Evolutionary conservation across 768 basidiomycete genomes (phyloP), one percentile per base, ranked within the genome.

Genomic region (Pholiota molesta): DNA sequence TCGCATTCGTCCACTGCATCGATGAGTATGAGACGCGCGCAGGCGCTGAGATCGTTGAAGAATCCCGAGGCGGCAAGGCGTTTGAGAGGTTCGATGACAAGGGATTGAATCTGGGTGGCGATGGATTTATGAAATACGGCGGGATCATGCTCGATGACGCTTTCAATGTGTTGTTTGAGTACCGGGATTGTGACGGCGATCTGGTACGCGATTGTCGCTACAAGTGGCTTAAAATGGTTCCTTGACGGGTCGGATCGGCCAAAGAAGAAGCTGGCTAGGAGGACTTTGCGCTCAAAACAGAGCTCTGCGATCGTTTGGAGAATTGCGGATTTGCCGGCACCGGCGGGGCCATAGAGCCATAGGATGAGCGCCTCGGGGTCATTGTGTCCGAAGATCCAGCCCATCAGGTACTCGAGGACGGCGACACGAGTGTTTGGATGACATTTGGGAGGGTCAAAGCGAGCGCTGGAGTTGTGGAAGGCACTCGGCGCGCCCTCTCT

Each of bases 301-400:
- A 26, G 13, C 31, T 64, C 53, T 5, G 59, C 64, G 6, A 67
- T 49, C 9, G 60, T 52, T 51, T 58, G 57, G 6, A 67, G 31
- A 16, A 64, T 65, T 13, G 66, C 52, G 0, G 66, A 65, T 42
- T 67, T 69, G 4, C 68, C 68, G 11, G 64, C 52, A 44, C 68
- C 66, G 2, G 66, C 66, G 5, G 64, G 56, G 10, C 68, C 62
- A 19, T 60, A 47, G 5, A 69, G 47, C 68, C 68, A 69, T 26
- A 68, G 47, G 16, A 65, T 53, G 13, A 29, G 28, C 8, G 54
- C 21, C 4, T 57, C 52, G 29, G 5, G 39, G 39, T 40, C 39
- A 17, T 40, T 40, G 52, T 44, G 33, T 33, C 2, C n/a, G 39
- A 21, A 21, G 13, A 42, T 52, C 51, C 51, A 26, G 7, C 51